Evolutionary conservation across 305 asterid species (phyloP).

Genomic region (Coffea humblotiana): DNA sequence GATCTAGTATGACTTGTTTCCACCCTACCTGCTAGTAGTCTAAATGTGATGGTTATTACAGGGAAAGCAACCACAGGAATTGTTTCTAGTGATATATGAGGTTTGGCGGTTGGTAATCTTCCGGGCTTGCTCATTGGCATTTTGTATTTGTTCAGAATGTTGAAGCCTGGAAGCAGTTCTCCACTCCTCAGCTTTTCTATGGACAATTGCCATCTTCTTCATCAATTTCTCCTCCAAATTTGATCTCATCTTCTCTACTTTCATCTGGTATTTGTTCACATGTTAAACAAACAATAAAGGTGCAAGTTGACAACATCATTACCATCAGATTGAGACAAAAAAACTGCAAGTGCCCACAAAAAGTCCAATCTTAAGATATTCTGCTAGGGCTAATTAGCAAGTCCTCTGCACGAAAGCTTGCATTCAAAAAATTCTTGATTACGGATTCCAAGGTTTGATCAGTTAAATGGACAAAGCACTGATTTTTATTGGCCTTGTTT

Average conservation of each 20-base stretch:
- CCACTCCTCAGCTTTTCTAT: constrained; percentile 91
- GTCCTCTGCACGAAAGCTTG: neutral
- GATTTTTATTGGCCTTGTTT: neutral
- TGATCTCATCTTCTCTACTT: constrained; percentile 89
- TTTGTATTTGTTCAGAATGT: constrained; percentile 69
- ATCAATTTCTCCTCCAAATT: constrained; percentile 82
- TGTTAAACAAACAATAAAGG: neutral
- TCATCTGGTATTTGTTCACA: constrained; percentile 51
- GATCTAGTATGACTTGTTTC: neutral
- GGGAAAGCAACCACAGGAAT: constrained; percentile 80
- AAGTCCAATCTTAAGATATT: neutral
- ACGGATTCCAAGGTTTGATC: constrained; percentile 7
- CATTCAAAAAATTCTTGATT: constrained; percentile 4
- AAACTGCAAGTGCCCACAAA: constrained; percentile 1
- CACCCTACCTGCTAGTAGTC: neutral
- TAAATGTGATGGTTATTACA: constrained; percentile 53
- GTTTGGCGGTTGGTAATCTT: constrained; percentile 43
- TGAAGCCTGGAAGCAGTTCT: constrained; percentile 73
- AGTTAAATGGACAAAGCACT: neutral
- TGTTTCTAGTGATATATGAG: constrained; percentile 34
- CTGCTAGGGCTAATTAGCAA: neutral
- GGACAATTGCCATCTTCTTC: constrained; percentile 89
- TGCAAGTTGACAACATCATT: neutral
- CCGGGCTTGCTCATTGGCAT: constrained; percentile 46
- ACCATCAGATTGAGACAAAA: neutral